These are phyloP conservation scores for Lipomyces yamanashiensis DNA, from an alignment of 805 yeast species.

Conservation along the genomic window DNA sequence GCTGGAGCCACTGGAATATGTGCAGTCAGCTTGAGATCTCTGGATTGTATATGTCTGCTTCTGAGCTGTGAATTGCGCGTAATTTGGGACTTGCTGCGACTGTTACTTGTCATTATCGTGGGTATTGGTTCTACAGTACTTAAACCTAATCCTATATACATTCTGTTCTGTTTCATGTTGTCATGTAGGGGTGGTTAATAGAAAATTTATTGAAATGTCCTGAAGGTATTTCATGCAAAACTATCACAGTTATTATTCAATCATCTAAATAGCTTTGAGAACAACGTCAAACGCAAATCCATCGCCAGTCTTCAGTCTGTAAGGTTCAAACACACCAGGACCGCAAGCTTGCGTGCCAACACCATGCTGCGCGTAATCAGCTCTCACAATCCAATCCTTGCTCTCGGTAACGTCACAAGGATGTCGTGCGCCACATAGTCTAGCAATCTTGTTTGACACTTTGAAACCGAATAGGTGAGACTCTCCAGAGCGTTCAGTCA, in stretches of 20 bases:
- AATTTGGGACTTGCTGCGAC: no score
- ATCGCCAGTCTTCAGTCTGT: conserved; percentile 14
- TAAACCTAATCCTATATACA: no score
- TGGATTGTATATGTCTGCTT: no score
- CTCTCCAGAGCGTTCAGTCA: conserved; percentile 17
- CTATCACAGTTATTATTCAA: neutral
- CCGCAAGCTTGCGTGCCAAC: conserved; percentile 44
- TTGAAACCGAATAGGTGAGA: conserved; percentile 31
- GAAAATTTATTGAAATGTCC: neutral
- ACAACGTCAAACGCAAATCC: conserved; percentile 16
- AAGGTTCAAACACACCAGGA: conserved; percentile 39
- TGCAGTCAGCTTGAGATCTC: no score
- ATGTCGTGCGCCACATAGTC: conserved; percentile 39
- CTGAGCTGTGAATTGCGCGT: no score
- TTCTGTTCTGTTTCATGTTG: no score
- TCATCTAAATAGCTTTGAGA: neutral
- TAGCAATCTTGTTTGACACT: conserved; percentile 26
- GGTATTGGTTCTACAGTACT: no score
- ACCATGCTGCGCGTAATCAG: conserved; percentile 42
- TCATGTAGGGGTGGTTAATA: no score
- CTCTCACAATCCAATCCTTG: conserved; percentile 34
- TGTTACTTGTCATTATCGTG: no score
- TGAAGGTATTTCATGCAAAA: neutral
- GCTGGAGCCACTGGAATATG: no score
- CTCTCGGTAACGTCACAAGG: conserved; percentile 38